These are phyloP conservation scores for Kockovaella imperatae DNA, from an alignment of 768 basidiomycete species.

Conservation along the genomic window DNA sequence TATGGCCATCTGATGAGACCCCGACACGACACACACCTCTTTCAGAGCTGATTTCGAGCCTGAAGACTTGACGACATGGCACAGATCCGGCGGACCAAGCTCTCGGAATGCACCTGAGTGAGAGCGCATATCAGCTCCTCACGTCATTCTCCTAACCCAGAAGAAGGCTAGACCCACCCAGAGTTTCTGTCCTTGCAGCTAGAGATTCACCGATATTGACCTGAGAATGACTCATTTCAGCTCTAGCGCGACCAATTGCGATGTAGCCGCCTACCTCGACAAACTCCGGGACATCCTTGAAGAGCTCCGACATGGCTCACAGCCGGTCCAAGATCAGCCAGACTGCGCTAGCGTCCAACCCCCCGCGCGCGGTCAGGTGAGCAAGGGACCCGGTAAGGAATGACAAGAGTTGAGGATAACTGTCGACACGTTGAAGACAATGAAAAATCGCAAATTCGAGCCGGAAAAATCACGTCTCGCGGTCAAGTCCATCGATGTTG, in stretches of 20 bases:
- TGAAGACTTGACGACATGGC: constrained; percentile 87
- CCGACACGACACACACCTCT: constrained; percentile 69
- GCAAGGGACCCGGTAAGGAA: too few relatives aligned
- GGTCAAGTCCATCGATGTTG: too few relatives aligned
- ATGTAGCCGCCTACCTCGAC: constrained; percentile 86
- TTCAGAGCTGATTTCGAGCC: constrained; percentile 66
- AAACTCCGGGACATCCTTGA: constrained; percentile 83
- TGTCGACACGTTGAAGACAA: too few relatives aligned
- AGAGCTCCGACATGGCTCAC: constrained; percentile 46
- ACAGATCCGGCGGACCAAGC: constrained; percentile 93
- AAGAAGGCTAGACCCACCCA: constrained; percentile 57
- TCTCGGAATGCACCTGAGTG: constrained; percentile 82
- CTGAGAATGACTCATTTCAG: constrained; percentile 17
- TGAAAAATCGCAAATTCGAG: too few relatives aligned
- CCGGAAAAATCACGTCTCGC: too few relatives aligned
- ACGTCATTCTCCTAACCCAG: constrained; percentile 13
- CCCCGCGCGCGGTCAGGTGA: too few relatives aligned
- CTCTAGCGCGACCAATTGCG: neutral
- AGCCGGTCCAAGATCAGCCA: too few relatives aligned
- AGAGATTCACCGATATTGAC: constrained; percentile 85
- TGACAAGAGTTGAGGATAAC: too few relatives aligned
- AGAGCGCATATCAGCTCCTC: neutral
- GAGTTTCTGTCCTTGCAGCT: constrained; percentile 78
- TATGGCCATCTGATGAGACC: too few relatives aligned
- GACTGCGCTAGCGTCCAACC: too few relatives aligned